Evolutionary conservation across 306 rosid genomes (phyloP), one percentile per base, ranked within the genome.

Genomic region (Purshia tridentata): DNA sequence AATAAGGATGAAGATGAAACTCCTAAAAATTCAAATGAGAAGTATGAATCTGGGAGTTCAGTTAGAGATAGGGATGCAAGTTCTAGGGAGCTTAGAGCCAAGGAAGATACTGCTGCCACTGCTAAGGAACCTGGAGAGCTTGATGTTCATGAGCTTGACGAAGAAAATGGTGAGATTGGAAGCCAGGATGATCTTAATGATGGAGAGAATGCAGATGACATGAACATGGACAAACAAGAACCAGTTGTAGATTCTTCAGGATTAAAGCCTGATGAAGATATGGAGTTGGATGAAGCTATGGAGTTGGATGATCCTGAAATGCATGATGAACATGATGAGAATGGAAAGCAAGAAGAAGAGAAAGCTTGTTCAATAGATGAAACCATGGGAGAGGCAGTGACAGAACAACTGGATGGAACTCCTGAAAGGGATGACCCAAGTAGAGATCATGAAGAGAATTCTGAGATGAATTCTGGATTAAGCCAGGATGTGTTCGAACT

Each of bases 71-170:
- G 37, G 66, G 92, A 94, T 76, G 83, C 73, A 53, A 79, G 83
- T 81, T 82, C 80, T 60, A 78, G 74, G 71, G 98, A 91, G 88
- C 76, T 94, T 40, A 85, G 98, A 82, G 95, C 97, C 65, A 91
- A 85, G 79, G 91, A 85, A 60, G 97, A 91, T 57, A 39, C 72
- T 72, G 75, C 79, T 50, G 73, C 78, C 67, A 9, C 82, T 15
- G 72, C 82, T 4, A 76, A 85, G 76, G 87, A 89, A 72, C 77
- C 47, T 50, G 91, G 81, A 35, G 88, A 86, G 78, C 80, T 70
- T 70, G 82, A 79, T 72, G 55, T 61, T 62, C 81, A 81, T 68
- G 92, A 88, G 63, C 73, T 56, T 59, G 78, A 84, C 65, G 75
- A 87, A 76, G 80, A 54, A 41, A 84, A 84, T 51, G 86, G 82